Percentiles rank a stretch among this genome's conserved stretches.
Evolutionary conservation across 306 rosid genomes (phyloP).

Genomic region (Pyrus communis): DNA sequence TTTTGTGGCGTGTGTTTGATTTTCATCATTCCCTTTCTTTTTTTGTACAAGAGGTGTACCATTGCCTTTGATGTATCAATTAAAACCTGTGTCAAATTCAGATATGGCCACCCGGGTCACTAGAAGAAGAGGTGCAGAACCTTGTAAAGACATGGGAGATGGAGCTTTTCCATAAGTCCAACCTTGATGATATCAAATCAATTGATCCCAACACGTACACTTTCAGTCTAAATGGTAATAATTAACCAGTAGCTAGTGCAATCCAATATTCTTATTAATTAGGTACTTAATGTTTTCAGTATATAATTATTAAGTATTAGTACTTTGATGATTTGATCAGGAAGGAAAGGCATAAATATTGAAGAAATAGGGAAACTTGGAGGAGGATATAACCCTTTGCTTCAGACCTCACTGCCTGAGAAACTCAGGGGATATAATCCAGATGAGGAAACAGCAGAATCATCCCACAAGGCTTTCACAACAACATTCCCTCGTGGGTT

Average conservation of each 20-base stretch:
- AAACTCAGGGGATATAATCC: slow-evolving; percentile 41
- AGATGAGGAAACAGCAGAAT: slow-evolving; percentile 32
- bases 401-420: slow-evolving; percentile 52
- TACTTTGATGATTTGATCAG: slow-evolving; percentile 17
- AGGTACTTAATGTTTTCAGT: neutral
- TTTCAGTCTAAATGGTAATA: slow-evolving; percentile 46
- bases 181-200: slow-evolving; percentile 25
- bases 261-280: neutral
- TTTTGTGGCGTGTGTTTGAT: neutral
- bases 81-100: neutral
- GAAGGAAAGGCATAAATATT: slow-evolving; percentile 26
- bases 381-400: slow-evolving; percentile 49
- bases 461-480: slow-evolving; percentile 39
- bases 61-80: neutral
- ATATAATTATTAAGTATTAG: too few species aligned
- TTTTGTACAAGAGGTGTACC: neutral
- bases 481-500: slow-evolving; percentile 65
- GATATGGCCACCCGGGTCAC: slow-evolving; percentile 62
- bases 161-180: slow-evolving; percentile 47
- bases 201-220: slow-evolving; percentile 38
- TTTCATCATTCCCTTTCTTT: neutral
- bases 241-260: neutral
- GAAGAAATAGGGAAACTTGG: slow-evolving; percentile 48
- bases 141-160: slow-evolving; percentile 54
- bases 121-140: slow-evolving; percentile 54